Conservation (phyloP, 208 protist genomes). For the Trypanosoma rangeli region DNA sequence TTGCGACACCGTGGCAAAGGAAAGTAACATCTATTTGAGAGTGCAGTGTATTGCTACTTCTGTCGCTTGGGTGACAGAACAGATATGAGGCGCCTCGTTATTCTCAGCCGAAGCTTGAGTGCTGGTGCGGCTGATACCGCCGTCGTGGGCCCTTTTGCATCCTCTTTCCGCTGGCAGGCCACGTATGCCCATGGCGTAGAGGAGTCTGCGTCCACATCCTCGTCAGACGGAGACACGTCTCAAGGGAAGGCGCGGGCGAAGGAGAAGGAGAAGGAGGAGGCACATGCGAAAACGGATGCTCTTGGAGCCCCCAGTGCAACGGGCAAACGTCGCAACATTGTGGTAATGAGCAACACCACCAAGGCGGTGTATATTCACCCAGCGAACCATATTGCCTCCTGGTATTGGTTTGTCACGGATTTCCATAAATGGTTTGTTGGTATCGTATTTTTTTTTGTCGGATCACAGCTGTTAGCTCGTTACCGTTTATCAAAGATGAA, state of each 20-base stretch:
- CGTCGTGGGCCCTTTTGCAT: neutral
- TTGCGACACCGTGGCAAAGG: neutral
- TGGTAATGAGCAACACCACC: slow-evolving; percentile 81
- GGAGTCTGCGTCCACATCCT: slow-evolving; percentile 4
- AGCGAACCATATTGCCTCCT: slow-evolving; percentile 82
- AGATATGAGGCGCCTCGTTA: slow-evolving; percentile 8
- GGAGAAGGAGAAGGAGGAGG: neutral
- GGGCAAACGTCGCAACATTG: slow-evolving; percentile 71
- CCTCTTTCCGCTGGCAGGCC: slow-evolving; percentile 2
- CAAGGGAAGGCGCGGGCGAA: neutral
- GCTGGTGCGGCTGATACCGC: neutral
- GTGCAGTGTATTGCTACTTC: slow-evolving; percentile 1
- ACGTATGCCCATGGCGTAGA: slow-evolving; percentile 1
- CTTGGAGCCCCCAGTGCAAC: slow-evolving; percentile 37
- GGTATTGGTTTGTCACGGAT: slow-evolving; percentile 89
- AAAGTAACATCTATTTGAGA: neutral
- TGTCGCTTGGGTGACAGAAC: neutral
- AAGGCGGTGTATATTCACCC: slow-evolving; percentile 89
- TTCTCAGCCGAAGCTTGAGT: neutral
- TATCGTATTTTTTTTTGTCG: slow-evolving; percentile 75
- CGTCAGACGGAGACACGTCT: neutral
- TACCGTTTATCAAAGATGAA: slow-evolving; percentile 78
- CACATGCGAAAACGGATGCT: slow-evolving; percentile 23
- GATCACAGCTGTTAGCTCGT: slow-evolving; percentile 74
- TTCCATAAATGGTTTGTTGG: slow-evolving; percentile 87